Evolutionary conservation across 2,329 filamentous ascomycete species (phyloP), one percentile per base, ranked within the genome.

Genomic region (Keithomyces neogunnii): DNA sequence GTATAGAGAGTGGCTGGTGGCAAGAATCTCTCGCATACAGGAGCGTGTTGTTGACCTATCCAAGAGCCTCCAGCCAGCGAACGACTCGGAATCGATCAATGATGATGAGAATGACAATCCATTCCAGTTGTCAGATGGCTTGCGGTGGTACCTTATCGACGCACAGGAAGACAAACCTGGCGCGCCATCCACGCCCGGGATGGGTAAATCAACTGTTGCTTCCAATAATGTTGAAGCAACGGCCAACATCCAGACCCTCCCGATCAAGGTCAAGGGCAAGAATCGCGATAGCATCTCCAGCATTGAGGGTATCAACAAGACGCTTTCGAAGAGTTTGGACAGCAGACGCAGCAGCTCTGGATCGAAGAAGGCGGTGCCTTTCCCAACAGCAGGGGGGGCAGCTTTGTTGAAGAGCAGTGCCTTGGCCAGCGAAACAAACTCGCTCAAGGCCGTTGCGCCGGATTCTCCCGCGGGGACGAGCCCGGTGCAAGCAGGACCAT

Each of bases 101-200:
- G 77, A 80, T 10, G 83, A 85, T 40, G 89, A 95, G 57, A 90
- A 96, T 56, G 93, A 97, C 57, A 99, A 99, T 62, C 93, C 93
- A 0, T 99, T 99, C 66, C 91, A 96, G 61, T 77, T 99, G 10
- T 96, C 90, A 0, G 93, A 99, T 61, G 93, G 93, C 3, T 73
- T 99, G 46, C 84, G 92, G 35, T 99, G 93, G 93, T 97, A 96
- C 68, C 79, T 99, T 5, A 85, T 99, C 36, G 92, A 99, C 64
- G 93, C 93, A 0, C 78, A 82, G 2, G 93, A 99, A 69, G 93
- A 99, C 68, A 96, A 96, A 63, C 83, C 89, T 0, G 87, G 87
- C 1, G 91, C 90, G 2, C 93, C 93, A 0, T 85, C 87, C n/a
- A 97, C 92, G 0, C 92, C 93, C 0, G 91, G 92, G 0, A 78